These are phyloP conservation scores for Fusarium hainanense DNA, from an alignment of 2,329 filamentous ascomycete species.

Conservation along the genomic window DNA sequence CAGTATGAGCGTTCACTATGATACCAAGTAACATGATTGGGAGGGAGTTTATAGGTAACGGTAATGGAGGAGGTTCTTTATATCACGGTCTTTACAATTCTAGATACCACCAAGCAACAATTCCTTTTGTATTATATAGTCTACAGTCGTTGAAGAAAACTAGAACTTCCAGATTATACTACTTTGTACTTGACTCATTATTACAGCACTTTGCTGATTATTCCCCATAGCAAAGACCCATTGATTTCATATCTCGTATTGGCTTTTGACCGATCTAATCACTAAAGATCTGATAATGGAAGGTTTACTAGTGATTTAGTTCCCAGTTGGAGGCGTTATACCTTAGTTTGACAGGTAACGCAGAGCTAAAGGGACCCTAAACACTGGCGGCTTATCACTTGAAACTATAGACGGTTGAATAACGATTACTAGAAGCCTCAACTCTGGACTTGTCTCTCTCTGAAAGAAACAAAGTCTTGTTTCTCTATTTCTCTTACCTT, in stretches of 20 bases:
- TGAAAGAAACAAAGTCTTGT: neutral
- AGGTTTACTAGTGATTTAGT: neutral
- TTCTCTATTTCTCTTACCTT: neutral
- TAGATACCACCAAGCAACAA: slow-evolving; percentile 16
- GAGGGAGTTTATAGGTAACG: neutral
- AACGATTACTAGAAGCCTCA: neutral
- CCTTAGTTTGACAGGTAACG: slow-evolving; percentile 2
- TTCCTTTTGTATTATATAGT: neutral
- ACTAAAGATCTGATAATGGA: neutral
- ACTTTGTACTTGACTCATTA: neutral
- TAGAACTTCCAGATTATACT: no score
- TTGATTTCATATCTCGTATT: no score
- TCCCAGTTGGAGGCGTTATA: neutral
- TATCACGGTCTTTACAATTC: neutral
- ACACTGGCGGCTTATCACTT: neutral
- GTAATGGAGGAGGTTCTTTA: slow-evolving; percentile 1
- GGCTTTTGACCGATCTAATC: neutral
- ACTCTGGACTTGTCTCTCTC: neutral
- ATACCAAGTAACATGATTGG: neutral
- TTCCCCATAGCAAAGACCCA: neutral
- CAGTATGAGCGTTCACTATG: slow-evolving; percentile 27
- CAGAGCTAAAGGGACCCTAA: neutral
- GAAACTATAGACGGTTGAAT: neutral
- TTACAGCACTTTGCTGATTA: no score
- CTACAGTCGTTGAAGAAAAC: neutral